Conservation (phyloP, 2,329 filamentous ascomycete species). For the Fusarium foetens region DNA sequence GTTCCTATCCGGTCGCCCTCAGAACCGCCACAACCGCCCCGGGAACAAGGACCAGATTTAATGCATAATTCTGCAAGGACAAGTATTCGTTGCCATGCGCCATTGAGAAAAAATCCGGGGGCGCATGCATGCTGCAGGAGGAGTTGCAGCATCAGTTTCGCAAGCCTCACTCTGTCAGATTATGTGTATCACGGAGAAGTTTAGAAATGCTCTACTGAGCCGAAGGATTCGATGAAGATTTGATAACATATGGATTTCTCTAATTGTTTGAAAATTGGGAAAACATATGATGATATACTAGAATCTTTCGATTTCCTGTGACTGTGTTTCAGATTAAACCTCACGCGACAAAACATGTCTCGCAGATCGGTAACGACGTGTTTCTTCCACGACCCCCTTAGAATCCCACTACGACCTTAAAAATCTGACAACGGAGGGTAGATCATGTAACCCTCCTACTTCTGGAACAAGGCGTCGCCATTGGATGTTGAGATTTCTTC, state of each 20-base stretch:
- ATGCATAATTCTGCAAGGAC: not conserved
- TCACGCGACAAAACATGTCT: constrained; percentile 20
- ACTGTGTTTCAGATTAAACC: constrained; percentile 20
- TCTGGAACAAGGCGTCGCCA: not conserved
- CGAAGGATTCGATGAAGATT: not conserved
- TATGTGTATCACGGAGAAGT: constrained; percentile 7
- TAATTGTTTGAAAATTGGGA: not conserved
- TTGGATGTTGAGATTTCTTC: constrained; percentile 12
- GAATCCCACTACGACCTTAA: not conserved
- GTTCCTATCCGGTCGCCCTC: constrained; percentile 20
- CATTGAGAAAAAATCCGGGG: constrained; percentile 12
- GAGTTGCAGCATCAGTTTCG: constrained; percentile 7
- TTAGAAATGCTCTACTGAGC: not conserved
- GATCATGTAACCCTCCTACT: constrained; percentile 20
- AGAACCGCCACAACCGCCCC: constrained; percentile 13
- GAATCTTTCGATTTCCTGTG: constrained; percentile 24
- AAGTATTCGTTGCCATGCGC: constrained; percentile 5
- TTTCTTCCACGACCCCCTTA: constrained; percentile 1
- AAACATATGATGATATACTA: constrained; percentile 10
- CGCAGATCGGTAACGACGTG: constrained; percentile 5
- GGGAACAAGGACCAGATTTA: constrained; percentile 10
- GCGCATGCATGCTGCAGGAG: constrained; percentile 14
- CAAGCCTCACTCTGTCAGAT: constrained; percentile 24
- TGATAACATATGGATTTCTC: not conserved
- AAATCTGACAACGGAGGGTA: constrained; percentile 4